Evolutionary conservation across 352 stramenopile species (phyloP).

Genomic region (Phytophthora cajani): DNA sequence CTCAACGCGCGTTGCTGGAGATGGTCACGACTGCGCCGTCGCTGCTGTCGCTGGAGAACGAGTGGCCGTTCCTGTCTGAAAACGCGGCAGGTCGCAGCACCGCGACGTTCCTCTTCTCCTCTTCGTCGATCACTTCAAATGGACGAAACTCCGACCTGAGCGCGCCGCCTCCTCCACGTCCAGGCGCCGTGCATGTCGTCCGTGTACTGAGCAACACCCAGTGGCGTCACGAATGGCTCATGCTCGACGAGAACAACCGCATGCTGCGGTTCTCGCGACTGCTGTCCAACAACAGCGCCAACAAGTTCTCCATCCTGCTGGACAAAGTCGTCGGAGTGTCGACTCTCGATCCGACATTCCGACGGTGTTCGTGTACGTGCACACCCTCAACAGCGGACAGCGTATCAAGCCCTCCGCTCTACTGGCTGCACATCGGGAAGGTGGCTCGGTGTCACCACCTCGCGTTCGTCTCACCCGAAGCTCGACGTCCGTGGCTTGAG

Average conservation of each 20-base stretch:
- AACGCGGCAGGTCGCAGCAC: neutral
- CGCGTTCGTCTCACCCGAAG: slow-evolving; percentile 42
- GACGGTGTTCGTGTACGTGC: slow-evolving; percentile 7
- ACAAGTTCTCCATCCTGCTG: slow-evolving; percentile 40
- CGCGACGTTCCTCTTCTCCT: slow-evolving; percentile 5
- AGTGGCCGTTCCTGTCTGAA: slow-evolving; percentile 12
- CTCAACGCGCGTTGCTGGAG: slow-evolving; percentile 9
- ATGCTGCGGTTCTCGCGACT: slow-evolving; percentile 57
- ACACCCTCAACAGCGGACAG: neutral
- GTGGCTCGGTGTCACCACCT: slow-evolving; percentile 58
- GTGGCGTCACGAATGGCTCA: slow-evolving; percentile 67
- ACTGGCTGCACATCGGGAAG: slow-evolving; percentile 54
- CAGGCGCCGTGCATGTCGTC: slow-evolving; percentile 43
- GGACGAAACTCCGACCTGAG: neutral
- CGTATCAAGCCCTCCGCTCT: slow-evolving; percentile 15
- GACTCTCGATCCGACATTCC: slow-evolving; percentile 18
- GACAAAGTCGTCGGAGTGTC: slow-evolving; percentile 40
- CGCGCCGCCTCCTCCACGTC: neutral
- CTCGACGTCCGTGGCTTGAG: slow-evolving; percentile 45
- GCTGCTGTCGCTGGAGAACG: neutral
- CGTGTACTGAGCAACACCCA: slow-evolving; percentile 40
- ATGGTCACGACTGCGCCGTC: neutral
- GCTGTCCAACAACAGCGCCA: slow-evolving; percentile 35
- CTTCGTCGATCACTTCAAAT: slow-evolving; percentile 4
- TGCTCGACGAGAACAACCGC: slow-evolving; percentile 43